Conservation (phyloP, 2,329 filamentous ascomycete genomes). For the Fragosphaeria purpurea region DNA sequence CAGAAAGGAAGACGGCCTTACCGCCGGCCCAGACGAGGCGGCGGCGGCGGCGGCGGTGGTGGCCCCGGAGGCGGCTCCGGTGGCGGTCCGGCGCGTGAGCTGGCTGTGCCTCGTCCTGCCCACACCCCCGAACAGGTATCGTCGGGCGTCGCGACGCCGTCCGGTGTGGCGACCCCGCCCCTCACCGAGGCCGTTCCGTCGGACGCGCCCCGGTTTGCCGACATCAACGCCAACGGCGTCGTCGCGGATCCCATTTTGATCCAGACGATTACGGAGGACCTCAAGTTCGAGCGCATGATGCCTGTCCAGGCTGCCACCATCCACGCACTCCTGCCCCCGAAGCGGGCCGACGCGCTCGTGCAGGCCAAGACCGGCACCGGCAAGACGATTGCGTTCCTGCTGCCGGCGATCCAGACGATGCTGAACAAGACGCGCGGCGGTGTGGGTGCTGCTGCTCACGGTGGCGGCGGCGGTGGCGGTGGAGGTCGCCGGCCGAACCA, state of each 20-base stretch:
- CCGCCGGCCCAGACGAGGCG: no score
- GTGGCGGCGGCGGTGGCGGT: no score
- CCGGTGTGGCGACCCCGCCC: slow-evolving; percentile 20
- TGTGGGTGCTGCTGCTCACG: no score
- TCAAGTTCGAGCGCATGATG: slow-evolving; percentile 43
- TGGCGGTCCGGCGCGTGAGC: neutral
- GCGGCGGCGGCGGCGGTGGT: neutral
- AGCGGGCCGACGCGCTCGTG: slow-evolving; percentile 48
- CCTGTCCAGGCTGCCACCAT: slow-evolving; percentile 45
- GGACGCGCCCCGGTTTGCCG: slow-evolving; percentile 36
- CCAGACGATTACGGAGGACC: slow-evolving; percentile 36
- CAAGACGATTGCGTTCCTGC: slow-evolving; percentile 74
- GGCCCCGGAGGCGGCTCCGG: neutral
- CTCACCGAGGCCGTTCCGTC: slow-evolving; percentile 28
- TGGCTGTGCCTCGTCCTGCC: no score
- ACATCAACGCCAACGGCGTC: slow-evolving; percentile 27
- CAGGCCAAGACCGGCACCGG: slow-evolving; percentile 83
- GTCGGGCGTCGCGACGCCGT: neutral
- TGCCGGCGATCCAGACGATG: slow-evolving; percentile 74
- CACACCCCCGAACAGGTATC: neutral
- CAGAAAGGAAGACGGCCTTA: no score
- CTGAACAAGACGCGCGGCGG: slow-evolving; percentile 29
- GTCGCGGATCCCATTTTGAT: slow-evolving; percentile 37
- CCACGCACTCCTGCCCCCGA: slow-evolving; percentile 34
- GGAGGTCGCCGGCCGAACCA: slow-evolving; percentile 16